Conservation (phyloP, 257 asterid species). For the Pogostemon cablin region DNA sequence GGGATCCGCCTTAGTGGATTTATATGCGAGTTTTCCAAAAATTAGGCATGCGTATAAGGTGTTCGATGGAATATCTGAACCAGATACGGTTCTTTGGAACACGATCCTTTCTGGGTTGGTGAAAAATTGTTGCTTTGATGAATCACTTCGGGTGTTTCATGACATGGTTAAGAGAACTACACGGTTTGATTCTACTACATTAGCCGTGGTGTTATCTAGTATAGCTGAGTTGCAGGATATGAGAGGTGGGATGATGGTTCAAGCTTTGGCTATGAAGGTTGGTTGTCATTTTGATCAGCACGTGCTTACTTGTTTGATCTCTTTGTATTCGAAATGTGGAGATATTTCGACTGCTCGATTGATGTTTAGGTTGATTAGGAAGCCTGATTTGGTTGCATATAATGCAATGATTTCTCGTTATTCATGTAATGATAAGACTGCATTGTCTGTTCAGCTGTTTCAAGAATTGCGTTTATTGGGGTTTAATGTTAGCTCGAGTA, state of each 20-base stretch:
- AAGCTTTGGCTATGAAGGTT: constrained; percentile 66
- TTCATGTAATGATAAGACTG: constrained; percentile 52
- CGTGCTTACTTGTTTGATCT: constrained; percentile 78
- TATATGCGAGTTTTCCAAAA: constrained; percentile 49
- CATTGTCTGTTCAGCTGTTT: constrained; percentile 58
- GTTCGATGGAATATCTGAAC: constrained; percentile 68
- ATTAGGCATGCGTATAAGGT: constrained; percentile 58
- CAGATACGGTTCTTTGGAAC: constrained; percentile 88
- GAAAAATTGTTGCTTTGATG: no score
- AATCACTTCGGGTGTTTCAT: no score
- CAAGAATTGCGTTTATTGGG: constrained; percentile 56
- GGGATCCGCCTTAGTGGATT: constrained; percentile 83
- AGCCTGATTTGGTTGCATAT: constrained; percentile 73
- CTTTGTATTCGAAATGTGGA: constrained; percentile 77
- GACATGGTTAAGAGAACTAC: no score
- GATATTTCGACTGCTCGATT: constrained; percentile 55
- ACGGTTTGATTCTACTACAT: no score
- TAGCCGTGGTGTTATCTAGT: no score
- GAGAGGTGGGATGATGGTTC: constrained; percentile 73
- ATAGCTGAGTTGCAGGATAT: constrained; percentile 74
- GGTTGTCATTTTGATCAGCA: constrained; percentile 64
- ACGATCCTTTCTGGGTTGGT: constrained; percentile 76
- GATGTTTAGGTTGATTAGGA: constrained; percentile 58
- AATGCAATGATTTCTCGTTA: constrained; percentile 82
- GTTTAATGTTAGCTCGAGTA: constrained; percentile 59